phyloP scores from a whole-genome alignment of 1,284 basidiomycete species.

The Ceratobasidium sp. region DNA sequence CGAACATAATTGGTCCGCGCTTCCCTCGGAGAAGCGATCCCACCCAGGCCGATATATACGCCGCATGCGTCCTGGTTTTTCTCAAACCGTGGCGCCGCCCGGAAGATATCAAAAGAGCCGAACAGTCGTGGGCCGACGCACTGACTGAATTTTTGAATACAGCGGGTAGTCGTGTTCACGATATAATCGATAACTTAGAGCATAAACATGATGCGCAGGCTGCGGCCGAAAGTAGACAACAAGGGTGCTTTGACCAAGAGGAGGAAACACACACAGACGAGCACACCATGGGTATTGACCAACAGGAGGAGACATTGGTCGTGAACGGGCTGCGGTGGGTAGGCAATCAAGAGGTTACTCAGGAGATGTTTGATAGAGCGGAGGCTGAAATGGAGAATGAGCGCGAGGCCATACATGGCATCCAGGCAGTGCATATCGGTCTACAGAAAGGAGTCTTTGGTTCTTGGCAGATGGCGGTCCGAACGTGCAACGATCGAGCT shows the following conservation, averaged over 20 bases:
- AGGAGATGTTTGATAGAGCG: not conserved
- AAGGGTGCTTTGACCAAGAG: not conserved
- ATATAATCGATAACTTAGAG: not conserved
- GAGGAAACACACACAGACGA: not conserved
- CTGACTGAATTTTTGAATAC: slow-evolving; percentile 4
- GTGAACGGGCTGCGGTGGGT: not conserved
- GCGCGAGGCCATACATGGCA: not conserved
- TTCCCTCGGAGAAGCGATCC: slow-evolving; percentile 20
- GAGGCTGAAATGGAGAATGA: not conserved
- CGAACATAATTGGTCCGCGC: slow-evolving; percentile 15
- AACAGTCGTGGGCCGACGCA: slow-evolving; percentile 11
- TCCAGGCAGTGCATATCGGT: not conserved
- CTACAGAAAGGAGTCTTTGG: not conserved
- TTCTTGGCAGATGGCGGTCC: not conserved
- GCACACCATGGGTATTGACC: not conserved
- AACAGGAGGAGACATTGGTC: not conserved
- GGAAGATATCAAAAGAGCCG: not conserved
- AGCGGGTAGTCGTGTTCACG: not conserved
- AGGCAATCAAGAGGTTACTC: not conserved
- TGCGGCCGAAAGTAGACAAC: not conserved
- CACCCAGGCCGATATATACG: not conserved
- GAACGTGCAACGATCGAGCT: not conserved
- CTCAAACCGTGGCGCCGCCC: slow-evolving; percentile 27
- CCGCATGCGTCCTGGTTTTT: not conserved
- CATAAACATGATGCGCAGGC: not conserved